Base-by-base conservation (phyloP, 352 stramenopile species). In the Globisporangium paroecandrum region DNA sequence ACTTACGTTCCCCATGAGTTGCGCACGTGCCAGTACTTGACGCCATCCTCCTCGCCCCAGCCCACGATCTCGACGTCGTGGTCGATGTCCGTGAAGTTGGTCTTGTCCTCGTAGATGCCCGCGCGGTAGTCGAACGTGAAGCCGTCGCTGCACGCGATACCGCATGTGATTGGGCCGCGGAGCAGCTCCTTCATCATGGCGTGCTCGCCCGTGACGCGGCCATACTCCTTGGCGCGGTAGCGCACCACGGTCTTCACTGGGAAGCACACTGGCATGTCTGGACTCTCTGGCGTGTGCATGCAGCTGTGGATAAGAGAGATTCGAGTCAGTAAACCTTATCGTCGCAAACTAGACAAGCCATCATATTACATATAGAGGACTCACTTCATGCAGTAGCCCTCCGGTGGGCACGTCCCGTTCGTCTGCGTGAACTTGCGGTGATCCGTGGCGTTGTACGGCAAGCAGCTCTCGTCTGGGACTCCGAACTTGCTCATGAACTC, bases 11-110 rank as follows among this genome's bases (percentile, higher is more conserved):
- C 94, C 91, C 96, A 77, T 69, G 86, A 84, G 93, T 98, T 96
- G 58, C 96, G 89, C 49, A 97, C 83, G 77, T 97, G 92, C 94
- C 94, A 99, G 78, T 96, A 98, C 74, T 94, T 90, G 68, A 87
- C 69, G 67, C 86, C 77, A 62, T 93, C 82, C 27, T 82, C 74
- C 12, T 82, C 79, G 62, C 94, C 95, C 93, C 93, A 99, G 38
- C 94, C 95, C 24, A 97, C 89, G 68, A 98, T 94, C 32, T 91
- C 89, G 34, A 98, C 89, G 69, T 96, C 90, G 75, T 99, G 83
- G 54, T 88, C 76, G 61, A 90, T 82, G 51, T 82, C 73, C 15
- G 69, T 56, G 29, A 83, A 84, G 56, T 75, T 77, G 24, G 74
- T 90, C 64, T 95, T 97, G 66, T 91, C 81, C 38, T 90, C 69